Evolutionary conservation across 2,329 filamentous ascomycete genomes (phyloP), one percentile per base, ranked within the genome.

Genomic region (Paecilomyces niveus): DNA sequence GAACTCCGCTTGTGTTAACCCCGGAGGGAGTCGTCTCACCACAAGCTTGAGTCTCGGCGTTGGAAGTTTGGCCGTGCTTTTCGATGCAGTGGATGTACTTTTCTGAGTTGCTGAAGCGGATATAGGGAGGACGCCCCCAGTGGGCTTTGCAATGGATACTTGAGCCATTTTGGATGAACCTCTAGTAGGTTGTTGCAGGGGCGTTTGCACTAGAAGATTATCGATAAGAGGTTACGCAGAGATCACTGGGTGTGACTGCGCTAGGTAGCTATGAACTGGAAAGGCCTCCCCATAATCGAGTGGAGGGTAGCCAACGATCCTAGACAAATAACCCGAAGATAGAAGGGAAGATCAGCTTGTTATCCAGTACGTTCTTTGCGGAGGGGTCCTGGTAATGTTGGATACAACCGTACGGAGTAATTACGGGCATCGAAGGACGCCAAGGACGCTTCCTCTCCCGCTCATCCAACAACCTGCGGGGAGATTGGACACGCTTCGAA

Each of bases 21-120:
- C 90, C 1, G 94, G 92, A 9, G 94, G 90, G 3, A 99, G 83
- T 58, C 93, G 85, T 56, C 95, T 86, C 57, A 97, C 81, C 24
- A 95, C 81, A 11, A 96, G 82, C 79, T 97, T 97, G 68, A 95
- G 83, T 18, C 90, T 89, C 58, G 86, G 82, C 18, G 80, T 73
- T 1, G 82, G 72, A 2, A 70, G 70, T 57, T 78, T 77, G 39
- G 74, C 66, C 5, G 70, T 66, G 56, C 78, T 74, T 72, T 81
- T 86, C 53, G 76, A 68, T 2, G 77, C 62, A 31, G 75, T 59
- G 52, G 79, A 73, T 39, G 72, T 65, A n/a, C 76, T 67, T 69
- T 71, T 79, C 65, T 73, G 78, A 1, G 78, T 76, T 50, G 80
- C 77, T 22, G 77, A 72, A 9, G 76, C 74, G 51, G 78, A 73